These are phyloP conservation scores for Candida ponderosae DNA, from an alignment of 805 yeast species.

Conservation along the genomic window DNA sequence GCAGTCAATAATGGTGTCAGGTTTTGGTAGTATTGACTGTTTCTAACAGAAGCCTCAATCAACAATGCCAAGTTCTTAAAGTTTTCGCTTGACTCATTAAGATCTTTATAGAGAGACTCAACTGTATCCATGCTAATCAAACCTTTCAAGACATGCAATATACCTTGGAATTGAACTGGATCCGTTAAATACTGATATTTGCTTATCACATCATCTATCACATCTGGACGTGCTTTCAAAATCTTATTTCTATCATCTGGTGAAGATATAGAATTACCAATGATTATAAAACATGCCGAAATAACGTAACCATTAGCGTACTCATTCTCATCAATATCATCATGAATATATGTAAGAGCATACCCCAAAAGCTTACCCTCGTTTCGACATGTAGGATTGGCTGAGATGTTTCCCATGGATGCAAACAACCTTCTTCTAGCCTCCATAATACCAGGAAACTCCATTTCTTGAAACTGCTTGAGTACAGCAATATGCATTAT, in stretches of 20 bases:
- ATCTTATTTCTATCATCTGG: slow-evolving; percentile 7
- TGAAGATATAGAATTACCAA: slow-evolving; percentile 18
- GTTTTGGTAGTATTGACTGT: slow-evolving; percentile 16
- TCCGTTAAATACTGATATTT: slow-evolving; percentile 15
- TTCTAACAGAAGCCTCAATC: slow-evolving; percentile 15
- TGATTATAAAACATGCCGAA: slow-evolving; percentile 11
- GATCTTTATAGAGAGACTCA: slow-evolving; percentile 6
- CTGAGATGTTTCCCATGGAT: slow-evolving; percentile 19
- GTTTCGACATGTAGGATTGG: slow-evolving; percentile 15
- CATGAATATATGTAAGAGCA: too few species aligned
- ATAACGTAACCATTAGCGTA: slow-evolving; percentile 17
- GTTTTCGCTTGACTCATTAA: neutral
- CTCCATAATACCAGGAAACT: slow-evolving; percentile 12
- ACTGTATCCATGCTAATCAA: slow-evolving; percentile 9
- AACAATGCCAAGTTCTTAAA: slow-evolving; percentile 5
- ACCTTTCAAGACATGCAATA: slow-evolving; percentile 14
- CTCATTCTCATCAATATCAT: too few species aligned
- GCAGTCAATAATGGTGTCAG: slow-evolving; percentile 8
- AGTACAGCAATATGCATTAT: slow-evolving; percentile 5
- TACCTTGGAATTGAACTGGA: slow-evolving; percentile 19
- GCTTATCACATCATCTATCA: slow-evolving; percentile 5
- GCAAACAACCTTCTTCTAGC: slow-evolving; percentile 15
- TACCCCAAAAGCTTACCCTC: neutral
- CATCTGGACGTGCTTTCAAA: slow-evolving; percentile 6
- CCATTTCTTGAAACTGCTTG: slow-evolving; percentile 2